Percentiles rank a stretch among this genome's conserved stretches.
phyloP scores from a whole-genome alignment of 2,329 filamentous ascomycete species.

The Fusarium sp. region DNA sequence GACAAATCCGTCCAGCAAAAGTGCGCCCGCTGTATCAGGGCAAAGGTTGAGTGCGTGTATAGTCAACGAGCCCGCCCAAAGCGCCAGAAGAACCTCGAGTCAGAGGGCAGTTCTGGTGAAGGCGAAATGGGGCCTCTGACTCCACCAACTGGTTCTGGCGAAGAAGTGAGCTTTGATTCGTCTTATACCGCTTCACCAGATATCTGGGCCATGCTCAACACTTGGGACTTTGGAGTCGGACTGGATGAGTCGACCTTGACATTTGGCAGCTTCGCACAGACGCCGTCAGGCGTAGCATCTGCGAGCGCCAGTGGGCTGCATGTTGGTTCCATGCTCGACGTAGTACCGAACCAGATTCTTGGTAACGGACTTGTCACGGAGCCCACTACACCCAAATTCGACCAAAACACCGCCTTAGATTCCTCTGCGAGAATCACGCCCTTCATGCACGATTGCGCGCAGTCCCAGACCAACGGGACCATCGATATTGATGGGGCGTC shows the following conservation, averaged over 20 bases:
- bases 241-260: neutral
- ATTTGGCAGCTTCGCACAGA: neutral
- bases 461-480: neutral
- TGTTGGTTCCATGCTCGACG: neutral
- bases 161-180: neutral
- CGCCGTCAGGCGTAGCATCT: neutral
- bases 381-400: neutral
- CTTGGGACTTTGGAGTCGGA: neutral
- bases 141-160: neutral
- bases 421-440: fast-evolving
- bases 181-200: neutral
- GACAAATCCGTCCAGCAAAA: neutral
- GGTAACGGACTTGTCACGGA: neutral
- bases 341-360: neutral
- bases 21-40: neutral
- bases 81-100: neutral
- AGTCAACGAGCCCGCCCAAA: neutral
- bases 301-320: neutral
- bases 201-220: neutral
- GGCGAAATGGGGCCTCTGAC: neutral
- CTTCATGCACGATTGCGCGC: neutral
- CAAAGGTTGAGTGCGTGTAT: neutral
- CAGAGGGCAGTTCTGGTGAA: neutral
- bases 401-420: neutral
- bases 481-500: neutral